phyloP scores from a whole-genome alignment of 2,329 filamentous ascomycete genomes.

The Arthroderma sp. region DNA sequence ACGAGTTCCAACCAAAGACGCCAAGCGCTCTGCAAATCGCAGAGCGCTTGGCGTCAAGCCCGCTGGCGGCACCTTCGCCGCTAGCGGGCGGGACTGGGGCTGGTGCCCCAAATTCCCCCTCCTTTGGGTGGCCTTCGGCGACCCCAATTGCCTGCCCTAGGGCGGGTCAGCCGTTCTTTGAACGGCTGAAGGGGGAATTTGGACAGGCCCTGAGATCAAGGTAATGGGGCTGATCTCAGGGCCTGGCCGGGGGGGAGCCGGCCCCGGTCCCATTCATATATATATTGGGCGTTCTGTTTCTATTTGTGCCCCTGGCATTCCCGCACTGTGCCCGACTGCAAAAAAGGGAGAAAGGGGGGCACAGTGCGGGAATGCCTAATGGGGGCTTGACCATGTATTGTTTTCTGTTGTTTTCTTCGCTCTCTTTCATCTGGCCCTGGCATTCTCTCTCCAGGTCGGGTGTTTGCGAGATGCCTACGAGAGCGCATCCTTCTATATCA shows the following conservation, averaged over 20 bases:
- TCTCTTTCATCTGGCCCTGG: neutral
- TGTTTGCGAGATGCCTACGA: neutral
- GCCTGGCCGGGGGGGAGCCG: neutral
- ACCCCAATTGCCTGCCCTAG: neutral
- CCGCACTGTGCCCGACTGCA: too few relatives aligned
- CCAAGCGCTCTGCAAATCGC: slow-evolving; percentile 21
- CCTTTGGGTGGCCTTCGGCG: slow-evolving; percentile 2
- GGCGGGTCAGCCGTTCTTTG: neutral
- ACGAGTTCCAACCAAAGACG: slow-evolving; percentile 31
- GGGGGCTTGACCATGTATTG: neutral
- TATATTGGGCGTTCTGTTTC: slow-evolving; percentile 1
- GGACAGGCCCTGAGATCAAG: neutral
- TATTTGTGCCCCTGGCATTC: neutral
- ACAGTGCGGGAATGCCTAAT: too few relatives aligned
- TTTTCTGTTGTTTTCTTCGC: neutral
- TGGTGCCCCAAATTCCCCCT: slow-evolving; percentile 1
- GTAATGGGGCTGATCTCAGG: neutral
- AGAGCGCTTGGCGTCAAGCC: slow-evolving; percentile 7
- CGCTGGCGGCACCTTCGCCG: slow-evolving; percentile 2
- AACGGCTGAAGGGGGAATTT: slow-evolving; percentile 1
- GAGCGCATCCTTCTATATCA: neutral
- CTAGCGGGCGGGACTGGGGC: neutral
- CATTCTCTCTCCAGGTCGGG: neutral
- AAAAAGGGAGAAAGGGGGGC: too few relatives aligned
- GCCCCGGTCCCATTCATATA: neutral